A percentile compares a stretch with the other conserved stretches of the same genome.
Evolutionary conservation across 371 early-diverging fungal species (phyloP).

Genomic region (Actinomortierella wolfii): DNA sequence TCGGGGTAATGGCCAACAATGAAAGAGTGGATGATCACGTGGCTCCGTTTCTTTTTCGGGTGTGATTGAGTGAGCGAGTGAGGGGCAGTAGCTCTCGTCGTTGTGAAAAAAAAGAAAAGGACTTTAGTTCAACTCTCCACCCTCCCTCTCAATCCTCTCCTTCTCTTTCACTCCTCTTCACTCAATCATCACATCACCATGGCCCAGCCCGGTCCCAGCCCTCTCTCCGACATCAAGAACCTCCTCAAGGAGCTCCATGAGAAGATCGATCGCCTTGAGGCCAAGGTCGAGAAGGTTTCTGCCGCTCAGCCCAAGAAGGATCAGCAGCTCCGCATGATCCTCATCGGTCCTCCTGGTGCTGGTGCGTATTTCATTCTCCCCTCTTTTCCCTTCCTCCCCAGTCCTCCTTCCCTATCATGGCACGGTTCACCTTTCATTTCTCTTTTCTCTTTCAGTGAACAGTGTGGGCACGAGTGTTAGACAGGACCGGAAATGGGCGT

Average conservation of each 20-base stretch:
- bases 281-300: slow-evolving; percentile 37
- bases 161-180: slow-evolving; percentile 10
- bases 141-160: neutral
- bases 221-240: slow-evolving; percentile 47
- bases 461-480: neutral
- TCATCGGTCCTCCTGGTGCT: slow-evolving; percentile 98
- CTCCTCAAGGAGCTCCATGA: slow-evolving; percentile 46
- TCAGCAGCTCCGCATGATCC: slow-evolving; percentile 81
- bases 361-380: slow-evolving; percentile 57
- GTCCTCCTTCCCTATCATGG: neutral
- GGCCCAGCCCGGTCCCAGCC: slow-evolving; percentile 47
- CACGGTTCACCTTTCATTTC: neutral
- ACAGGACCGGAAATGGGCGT: neutral
- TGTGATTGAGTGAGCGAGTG: too few species aligned
- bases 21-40: too few species aligned
- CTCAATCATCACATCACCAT: slow-evolving; percentile 14
- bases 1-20: too few species aligned
- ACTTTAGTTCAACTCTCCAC: too few species aligned
- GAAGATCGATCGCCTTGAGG: slow-evolving; percentile 47
- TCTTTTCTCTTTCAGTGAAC: neutral
- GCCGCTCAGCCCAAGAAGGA: slow-evolving; percentile 19
- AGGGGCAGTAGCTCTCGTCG: too few species aligned
- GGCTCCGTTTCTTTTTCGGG: too few species aligned
- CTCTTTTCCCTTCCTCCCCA: slow-evolving; percentile 4
- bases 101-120: too few species aligned